Evolutionary conservation across 1,284 basidiomycete species (phyloP), one percentile per base, ranked within the genome.

Genomic region (Cryptococcus wingfieldii): DNA sequence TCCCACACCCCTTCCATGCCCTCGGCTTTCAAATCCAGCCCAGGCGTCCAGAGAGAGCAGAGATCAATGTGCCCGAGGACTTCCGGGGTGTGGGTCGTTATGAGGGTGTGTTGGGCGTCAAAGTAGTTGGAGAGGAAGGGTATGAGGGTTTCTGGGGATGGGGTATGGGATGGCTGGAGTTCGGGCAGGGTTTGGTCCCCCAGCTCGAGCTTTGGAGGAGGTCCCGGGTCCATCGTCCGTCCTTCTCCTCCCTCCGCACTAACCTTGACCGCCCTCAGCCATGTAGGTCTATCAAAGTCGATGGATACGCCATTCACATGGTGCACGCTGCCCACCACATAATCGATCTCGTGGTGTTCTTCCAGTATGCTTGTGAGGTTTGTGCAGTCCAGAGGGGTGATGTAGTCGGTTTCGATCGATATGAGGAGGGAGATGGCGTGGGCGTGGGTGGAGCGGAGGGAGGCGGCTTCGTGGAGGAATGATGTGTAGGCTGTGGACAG

Each of bases 51-150:
- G 16, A 96, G 81, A 3, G 90, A 83, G 71, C 88, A 93, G 1
- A 94, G 82, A 76, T 98, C 95, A 62, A 98, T 82, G 76, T 98
- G 95, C 0, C 92, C 96, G 53, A 99, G 82, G 39, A 98, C 82
- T 73, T 95, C 91, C 12, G 95, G 96, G 54, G 82, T 83, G 71
- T 91, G 84, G 7, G 82, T 81, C 48, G 78, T 67, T 43, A 96
- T 68, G 39, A 97, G 75, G 39, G 81, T 79, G 71, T 83, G 84
- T 67, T 97, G 93, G 5, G 84, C 82, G 68, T 95, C 91, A 62
- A 96, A 86, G 77, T 96, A 97, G 3, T 80, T 71, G 16, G 77
- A 78, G 19, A 94, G 80, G 68, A 90, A 77, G 2, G 61, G 55
- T 25, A 13, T 34, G 14, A 72, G 49, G 18, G 66, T 61, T 9